Evolutionary conservation across 2,329 filamentous ascomycete species (phyloP), one percentile per base, ranked within the genome.

Genomic region (Penicillium freii): DNA sequence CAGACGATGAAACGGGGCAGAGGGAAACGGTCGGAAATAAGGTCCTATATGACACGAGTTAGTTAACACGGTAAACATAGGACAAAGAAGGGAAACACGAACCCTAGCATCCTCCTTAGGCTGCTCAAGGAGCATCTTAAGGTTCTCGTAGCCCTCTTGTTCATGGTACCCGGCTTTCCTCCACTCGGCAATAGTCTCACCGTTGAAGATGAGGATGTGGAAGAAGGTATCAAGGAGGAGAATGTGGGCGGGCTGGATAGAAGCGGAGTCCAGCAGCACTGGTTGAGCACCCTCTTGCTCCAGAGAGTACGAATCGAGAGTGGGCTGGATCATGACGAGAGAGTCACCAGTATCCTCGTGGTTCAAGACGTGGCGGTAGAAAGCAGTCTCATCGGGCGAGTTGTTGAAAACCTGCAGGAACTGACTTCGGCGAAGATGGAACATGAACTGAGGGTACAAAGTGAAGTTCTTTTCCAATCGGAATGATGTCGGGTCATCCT

Each of bases 321-420:
- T 99, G 9, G 94, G 94, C 74, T 99, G 94, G 64, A 99, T 97
- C 94, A 99, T 99, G 74, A 99, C 87, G 46, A 99, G 84, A 11
- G 92, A 97, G 77, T 97, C 96, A 78, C 90, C 89, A 60, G 96
- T 92, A 75, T 97, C 94, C 75, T 99, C 94, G 69, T 97, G 92
- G 73, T 97, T 96, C 62, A 99, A 82, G 3, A 99, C 92, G 72
- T 99, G 94, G 60, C 94, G 86, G 74, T 97, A 96, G 77, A 99
- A 99, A n/a, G 94, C 94, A 25, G 94, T 99, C 77, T 99, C 94
- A 69, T 99, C 94, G 8, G 94, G 94, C 0, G 93, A 97, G 76
- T 97, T 99, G 81, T 99, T 99, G 84, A 99, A 99, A 56, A 99
- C 92, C 72, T 99, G 94, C 63, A 99, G 78, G 81, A 99, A 99